phyloP scores from a whole-genome alignment of 2,329 filamentous ascomycete genomes.

The Arthrobotrys musiformis region DNA sequence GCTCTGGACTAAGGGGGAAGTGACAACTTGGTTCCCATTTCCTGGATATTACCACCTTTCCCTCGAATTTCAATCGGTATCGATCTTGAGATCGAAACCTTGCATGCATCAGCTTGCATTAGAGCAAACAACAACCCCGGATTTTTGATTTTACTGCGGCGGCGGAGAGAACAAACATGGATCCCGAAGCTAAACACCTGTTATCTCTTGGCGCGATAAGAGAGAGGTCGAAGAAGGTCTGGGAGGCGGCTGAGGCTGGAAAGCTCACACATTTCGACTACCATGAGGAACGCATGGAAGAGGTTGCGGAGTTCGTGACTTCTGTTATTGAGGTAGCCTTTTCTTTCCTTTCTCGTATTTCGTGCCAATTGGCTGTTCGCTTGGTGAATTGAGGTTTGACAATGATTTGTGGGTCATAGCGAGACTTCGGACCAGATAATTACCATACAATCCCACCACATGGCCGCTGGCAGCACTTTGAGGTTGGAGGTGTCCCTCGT shows the following conservation, averaged over 20 bases:
- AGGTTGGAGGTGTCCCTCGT: conserved; percentile 78
- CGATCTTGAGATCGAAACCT: not conserved
- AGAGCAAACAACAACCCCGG: conserved; percentile 7
- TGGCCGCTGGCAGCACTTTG: conserved; percentile 84
- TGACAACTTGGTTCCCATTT: not conserved
- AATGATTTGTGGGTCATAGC: conserved; percentile 64
- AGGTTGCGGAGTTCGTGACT: conserved; percentile 85
- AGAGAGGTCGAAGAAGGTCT: conserved; percentile 78
- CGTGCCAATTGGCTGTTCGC: not conserved
- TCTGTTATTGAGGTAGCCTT: conserved; percentile 83
- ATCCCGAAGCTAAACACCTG: conserved; percentile 76
- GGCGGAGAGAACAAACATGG: conserved; percentile 10
- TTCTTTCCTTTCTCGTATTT: not conserved
- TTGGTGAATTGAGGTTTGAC: not conserved
- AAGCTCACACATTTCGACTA: conserved; percentile 87
- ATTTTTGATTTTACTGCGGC: too few species aligned
- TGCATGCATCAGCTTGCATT: not conserved
- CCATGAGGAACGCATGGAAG: conserved; percentile 82
- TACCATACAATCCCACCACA: conserved; percentile 82
- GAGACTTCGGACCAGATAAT: conserved; percentile 75
- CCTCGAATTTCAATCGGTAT: not conserved
- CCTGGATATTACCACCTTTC: not conserved
- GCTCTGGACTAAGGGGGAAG: not conserved
- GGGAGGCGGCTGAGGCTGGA: conserved; percentile 80
- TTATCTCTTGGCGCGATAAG: conserved; percentile 88